Evolutionary conservation across 495 filamentous ascomycete species (phyloP).

Genomic region (Hypomontagnella submonticulosa): DNA sequence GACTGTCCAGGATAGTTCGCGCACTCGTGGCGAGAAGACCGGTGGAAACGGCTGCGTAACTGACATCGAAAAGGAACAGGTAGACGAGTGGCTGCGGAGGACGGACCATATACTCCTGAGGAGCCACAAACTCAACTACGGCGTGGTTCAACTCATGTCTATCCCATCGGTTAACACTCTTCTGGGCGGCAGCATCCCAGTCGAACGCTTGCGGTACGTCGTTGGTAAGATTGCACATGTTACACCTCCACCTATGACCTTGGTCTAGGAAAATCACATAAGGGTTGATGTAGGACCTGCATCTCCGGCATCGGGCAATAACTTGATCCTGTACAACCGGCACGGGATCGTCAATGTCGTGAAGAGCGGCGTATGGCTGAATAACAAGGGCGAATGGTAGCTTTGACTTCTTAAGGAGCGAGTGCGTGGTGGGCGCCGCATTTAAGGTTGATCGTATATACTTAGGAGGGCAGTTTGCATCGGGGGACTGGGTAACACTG

Average conservation of each 20-base stretch:
- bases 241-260: constrained; percentile 97
- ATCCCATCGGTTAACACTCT: constrained; percentile 88
- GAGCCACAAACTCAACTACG: constrained; percentile 96
- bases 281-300: constrained; percentile 96
- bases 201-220: constrained; percentile 98
- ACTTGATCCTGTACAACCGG: constrained; percentile 96
- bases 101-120: constrained; percentile 99
- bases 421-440: constrained; percentile 88
- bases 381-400: constrained; percentile 96
- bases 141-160: constrained; percentile 91
- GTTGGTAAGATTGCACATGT: constrained; percentile 99
- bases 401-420: constrained; percentile 93
- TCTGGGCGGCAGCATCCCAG: constrained; percentile 92
- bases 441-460: constrained; percentile 96
- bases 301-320: constrained; percentile 94
- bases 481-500: constrained; percentile 89
- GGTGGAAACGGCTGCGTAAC: constrained; percentile 87
- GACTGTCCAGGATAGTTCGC: constrained; percentile 91
- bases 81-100: constrained; percentile 98
- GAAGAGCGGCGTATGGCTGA: constrained; percentile 91
- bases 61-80: constrained; percentile 96
- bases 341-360: constrained; percentile 89
- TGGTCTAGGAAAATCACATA: constrained; percentile 97
- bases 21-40: constrained; percentile 96
- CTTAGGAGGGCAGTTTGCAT: constrained; percentile 92